Conservation (phyloP, 371 early-diverging fungal genomes). For the Mucor saturninus region DNA sequence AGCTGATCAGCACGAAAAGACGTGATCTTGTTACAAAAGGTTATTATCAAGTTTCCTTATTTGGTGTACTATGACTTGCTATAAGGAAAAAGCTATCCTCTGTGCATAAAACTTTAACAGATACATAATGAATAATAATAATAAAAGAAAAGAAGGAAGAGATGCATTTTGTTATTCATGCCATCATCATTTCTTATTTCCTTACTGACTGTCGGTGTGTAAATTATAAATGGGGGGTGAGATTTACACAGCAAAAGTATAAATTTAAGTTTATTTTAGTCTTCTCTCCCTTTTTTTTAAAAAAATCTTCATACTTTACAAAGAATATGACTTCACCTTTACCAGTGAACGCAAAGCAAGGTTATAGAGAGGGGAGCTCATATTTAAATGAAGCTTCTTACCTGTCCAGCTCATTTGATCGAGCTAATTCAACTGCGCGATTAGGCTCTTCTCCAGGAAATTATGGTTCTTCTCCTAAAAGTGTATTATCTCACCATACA, state of each 20-base stretch:
- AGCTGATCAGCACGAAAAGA: no score
- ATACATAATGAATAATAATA: no score
- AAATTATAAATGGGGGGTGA: neutral
- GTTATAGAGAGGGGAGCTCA: conserved; percentile 27
- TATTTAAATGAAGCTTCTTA: conserved; percentile 15
- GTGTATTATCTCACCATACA: conserved; percentile 31
- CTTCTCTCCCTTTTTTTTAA: conserved; percentile 8
- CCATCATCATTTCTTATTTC: neutral
- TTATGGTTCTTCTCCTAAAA: conserved; percentile 37
- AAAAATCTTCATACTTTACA: neutral
- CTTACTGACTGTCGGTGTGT: conserved; percentile 1
- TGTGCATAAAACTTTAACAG: no score
- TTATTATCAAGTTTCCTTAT: no score
- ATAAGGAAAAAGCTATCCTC: no score
- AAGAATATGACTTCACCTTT: conserved; percentile 48
- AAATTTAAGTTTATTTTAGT: neutral
- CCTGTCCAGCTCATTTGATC: conserved; percentile 40
- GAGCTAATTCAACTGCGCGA: conserved; percentile 40
- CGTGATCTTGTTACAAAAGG: no score
- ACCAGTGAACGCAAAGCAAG: conserved; percentile 54
- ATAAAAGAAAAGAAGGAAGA: no score
- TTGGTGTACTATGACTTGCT: no score
- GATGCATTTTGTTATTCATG: neutral
- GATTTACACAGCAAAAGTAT: neutral
- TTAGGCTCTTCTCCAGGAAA: conserved; percentile 39